Base-by-base conservation (phyloP, 2,329 filamentous ascomycete species). In the Lachnellula subtilissima region DNA sequence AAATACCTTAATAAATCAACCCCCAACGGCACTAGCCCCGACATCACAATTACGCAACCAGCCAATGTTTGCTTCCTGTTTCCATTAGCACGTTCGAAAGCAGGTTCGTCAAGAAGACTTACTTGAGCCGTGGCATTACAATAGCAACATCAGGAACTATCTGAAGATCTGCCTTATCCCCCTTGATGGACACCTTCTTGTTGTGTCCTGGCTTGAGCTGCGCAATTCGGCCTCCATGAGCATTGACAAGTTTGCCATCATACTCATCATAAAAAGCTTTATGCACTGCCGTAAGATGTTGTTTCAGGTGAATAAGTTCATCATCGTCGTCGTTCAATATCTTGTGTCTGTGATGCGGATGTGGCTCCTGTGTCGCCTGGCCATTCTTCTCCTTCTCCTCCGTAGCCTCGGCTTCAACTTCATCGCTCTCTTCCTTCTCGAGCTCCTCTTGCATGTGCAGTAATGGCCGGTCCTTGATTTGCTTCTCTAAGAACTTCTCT, bases 401-500 rank as follows among this genome's bases (percentile, higher is more conserved):
- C 11, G 68, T 64, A 52, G 48, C 67, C 55, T 69, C 59, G 8
- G 68, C 63, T 53, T 47, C 67, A 48, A 60, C 65, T 64, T 72
- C 73, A 48, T 73, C 74, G 19, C 77, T 66, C 47, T 69, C 74
- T 39, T 81, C 89, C 64, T 90, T 89, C 67, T 99, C 94, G 22
- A 97, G 79, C 69, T 91, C 81, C 66, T 96, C 89, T 71, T 99
- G 94, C 75, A 96, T 88, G 69, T 94, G 90, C n/a, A 96, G 76
- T 28, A 99, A 75, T 0, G 94, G 94, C 14, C 93, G 83, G 60
- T 97, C 91, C 58, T 86, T 89, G 17, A 97, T 80, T 72, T 99
- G 94, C 58, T 91, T 90, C 68, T 92, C 88, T 49, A 99, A 82
- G 0, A 87, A 83, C 69, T 93, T 89, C 66, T 94, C 90, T 70